A percentile compares a stretch with the other conserved stretches of the same genome.
These are phyloP conservation scores for Geotrichum fermentans DNA, from an alignment of 1,139 yeast species.

Conservation along the genomic window DNA sequence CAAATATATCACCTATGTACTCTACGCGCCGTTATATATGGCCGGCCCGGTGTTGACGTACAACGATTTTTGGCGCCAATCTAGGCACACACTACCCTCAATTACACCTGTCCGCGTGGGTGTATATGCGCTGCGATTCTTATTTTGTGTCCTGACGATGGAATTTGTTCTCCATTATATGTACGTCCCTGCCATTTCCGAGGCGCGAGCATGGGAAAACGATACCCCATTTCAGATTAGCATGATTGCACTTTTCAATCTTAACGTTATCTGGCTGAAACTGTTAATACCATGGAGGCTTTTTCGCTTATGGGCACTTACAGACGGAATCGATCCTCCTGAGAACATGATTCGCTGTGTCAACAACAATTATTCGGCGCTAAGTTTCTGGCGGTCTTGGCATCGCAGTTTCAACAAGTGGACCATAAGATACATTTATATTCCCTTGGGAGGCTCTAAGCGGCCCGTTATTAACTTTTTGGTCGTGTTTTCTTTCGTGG, in stretches of 20 bases:
- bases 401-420: conserved; percentile 90
- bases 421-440: conserved; percentile 73
- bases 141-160: conserved; percentile 76
- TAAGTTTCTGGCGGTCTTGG: conserved; percentile 99
- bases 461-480: conserved; percentile 66
- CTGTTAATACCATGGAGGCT: conserved; percentile 93
- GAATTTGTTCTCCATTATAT: conserved; percentile 81
- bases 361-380: conserved; percentile 86
- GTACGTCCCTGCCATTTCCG: conserved; percentile 90
- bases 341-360: conserved; percentile 97
- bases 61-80: conserved; percentile 82
- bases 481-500: conserved; percentile 93
- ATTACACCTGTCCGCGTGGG: conserved; percentile 50
- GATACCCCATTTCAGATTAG: conserved; percentile 89
- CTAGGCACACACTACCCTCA: conserved; percentile 45
- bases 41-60: conserved; percentile 94
- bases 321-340: conserved; percentile 93
- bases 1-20: conserved; percentile 69
- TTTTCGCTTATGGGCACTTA: conserved; percentile 84
- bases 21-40: conserved; percentile 84
- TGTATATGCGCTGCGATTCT: conserved; percentile 61
- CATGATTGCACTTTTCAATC: conserved; percentile 87
- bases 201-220: conserved; percentile 83
- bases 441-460: conserved; percentile 81
- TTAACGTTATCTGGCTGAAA: conserved; percentile 87